Evolutionary conservation across 306 rosid species (phyloP), one percentile per base, ranked within the genome.

Genomic region (Malus sieversii): DNA sequence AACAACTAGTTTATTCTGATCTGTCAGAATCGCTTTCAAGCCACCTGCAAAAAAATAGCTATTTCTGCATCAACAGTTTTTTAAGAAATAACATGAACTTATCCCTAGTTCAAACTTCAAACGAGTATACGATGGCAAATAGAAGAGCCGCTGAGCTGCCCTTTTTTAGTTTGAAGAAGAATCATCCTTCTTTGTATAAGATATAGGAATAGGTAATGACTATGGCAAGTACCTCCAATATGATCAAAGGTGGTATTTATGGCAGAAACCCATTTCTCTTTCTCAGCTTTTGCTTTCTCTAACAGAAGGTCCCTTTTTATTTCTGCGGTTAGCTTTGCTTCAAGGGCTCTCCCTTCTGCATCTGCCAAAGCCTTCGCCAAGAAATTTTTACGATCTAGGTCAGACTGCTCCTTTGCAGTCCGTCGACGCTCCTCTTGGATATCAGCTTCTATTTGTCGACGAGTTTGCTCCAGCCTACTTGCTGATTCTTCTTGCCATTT

Each of bases 191-290:
- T 57, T n/a, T 57, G 61, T 19, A 20, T n/a, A 57, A 9, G 25
- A 57, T 57, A 20, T 3, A 57, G 23, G 14, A 57, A 20, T 20
- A 57, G 62, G 13, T 19, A 35, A 65, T 27, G 45, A 6, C 9
- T 62, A 44, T 46, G 20, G 19, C 4, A n/a, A 68, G 70, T 88
- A 96, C 99, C 99, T 88, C 99, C 99, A 81, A 96, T 87, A 74
- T 96, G 99, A 27, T 92, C 99, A 84, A 96, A 96, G 52, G 98
- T 90, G 78, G 99, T 90, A 85, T 96, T 90, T 72, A 96, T 96
- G 60, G 99, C 96, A 78, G 98, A 87, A 79, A 96, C 53, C 98
- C 96, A 96, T 88, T 92, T 96, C 86, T 96, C 99, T 78, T 91
- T 82, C 82, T 96, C 99, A 14, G 96, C 96, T 85, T 90, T 90